Evolutionary conservation across 2,329 filamentous ascomycete species (phyloP), one percentile per base, ranked within the genome.

Genomic region (Aspergillus fumigatiaffinis): DNA sequence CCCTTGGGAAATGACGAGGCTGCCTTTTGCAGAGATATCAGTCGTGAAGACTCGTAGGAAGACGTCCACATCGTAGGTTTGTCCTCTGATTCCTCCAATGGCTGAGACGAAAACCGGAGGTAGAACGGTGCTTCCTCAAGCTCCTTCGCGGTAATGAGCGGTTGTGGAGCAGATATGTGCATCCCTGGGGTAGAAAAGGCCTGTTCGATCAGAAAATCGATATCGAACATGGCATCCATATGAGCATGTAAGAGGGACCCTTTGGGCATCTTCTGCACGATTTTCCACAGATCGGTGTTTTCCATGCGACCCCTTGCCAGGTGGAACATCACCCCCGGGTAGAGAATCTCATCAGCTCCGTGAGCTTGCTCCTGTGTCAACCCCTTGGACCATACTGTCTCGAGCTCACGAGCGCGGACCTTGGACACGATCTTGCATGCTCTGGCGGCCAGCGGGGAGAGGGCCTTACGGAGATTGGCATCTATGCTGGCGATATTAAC

Each of bases 261-360:
- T 73, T 97, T 97, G 28, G 93, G 93, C 89, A 97, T 91, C 62
- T 80, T 83, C 58, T 87, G 84, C 17, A 96, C 83, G 65, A 97
- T 94, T 62, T 86, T 82, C 91, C 91, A 97, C 25, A 97, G 80
- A 68, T 87, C 87, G 14, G 91, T 96, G 64, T 81, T 81, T 74
- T 96, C 91, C 85, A 96, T 95, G 41, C 86, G 85, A n/a, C 87
- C 84, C 73, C 92, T 93, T 65, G 91, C 91, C 38, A 93, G 81
- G 38, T 84, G 87, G 75, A 96, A 97, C 89, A 96, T 94, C 88
- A 96, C 96, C 10, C 92, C 92, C 0, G 91, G 91, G 70, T 89
- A 91, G 52, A 93, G 78, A 63, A 86, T 84, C 59, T 85, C 82
- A 65, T 85, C 80, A 26, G 77, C 78, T 55, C 84, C 77, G 61